Base-by-base conservation (phyloP, 1,139 yeast species). In the Candida mesenterica region DNA sequence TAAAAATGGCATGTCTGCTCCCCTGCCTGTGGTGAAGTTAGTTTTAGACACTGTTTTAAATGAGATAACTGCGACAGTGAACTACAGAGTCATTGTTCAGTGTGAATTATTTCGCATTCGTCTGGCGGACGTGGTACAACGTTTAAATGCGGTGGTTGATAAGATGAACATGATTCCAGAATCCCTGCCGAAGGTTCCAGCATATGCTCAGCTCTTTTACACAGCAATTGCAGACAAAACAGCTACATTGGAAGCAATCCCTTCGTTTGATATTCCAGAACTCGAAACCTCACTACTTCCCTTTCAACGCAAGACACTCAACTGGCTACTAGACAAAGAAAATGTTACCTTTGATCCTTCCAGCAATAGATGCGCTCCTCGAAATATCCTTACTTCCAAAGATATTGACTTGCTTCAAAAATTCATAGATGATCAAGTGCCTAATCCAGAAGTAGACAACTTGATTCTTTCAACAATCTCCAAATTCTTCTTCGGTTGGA, bases 281-380 rank as follows among this genome's bases (percentile, higher is more conserved):
- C 55, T 81, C 13, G 70, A 65, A 18, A 68, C 82, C 0, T 59
- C 62, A 4, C 57, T 81, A 9, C 54, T 82, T 15, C 65, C 66
- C 5, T 86, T 81, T 44, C 95, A 86, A 50, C 62, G 69, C 4
- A 76, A 73, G 34, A 72, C 92, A 0, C 74, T 86, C 0, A 55
- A 66, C 17, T 86, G 95, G 95, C 62, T 82, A 45, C 54, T 86
- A 5, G 45, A 60, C 0, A 70, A 68, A 42, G 95, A 86, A 51
- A 75, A 81, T 22, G 72, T 70, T n/a, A 36, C 40, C 5, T 66
- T 75, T 38, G 60, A 67, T 36, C 46, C 48, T 9, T 43, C 51
- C 0, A 50, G 62, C 0, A 55, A 50, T 30, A 36, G 62, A 34
- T 56, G 61, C 30, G 38, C 38, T 3, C 42, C 42, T 3, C 28